Percentiles rank a stretch among this genome's conserved stretches.
phyloP scores from a whole-genome alignment of 176 grass and related monocot genomes.

The Saccharum spontaneum region DNA sequence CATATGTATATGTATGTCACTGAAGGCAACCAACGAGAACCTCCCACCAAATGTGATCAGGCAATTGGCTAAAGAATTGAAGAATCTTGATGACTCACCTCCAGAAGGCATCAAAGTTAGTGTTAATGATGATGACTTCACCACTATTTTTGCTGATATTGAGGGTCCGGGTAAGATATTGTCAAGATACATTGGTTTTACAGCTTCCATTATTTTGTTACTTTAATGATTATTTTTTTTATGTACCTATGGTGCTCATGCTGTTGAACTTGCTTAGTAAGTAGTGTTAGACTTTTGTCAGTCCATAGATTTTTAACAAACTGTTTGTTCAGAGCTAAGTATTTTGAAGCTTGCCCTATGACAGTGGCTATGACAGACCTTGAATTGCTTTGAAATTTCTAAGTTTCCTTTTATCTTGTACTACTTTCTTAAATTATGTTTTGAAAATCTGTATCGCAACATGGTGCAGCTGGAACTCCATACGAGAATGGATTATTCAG shows the following conservation, averaged over 20 bases:
- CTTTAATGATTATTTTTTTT: neutral
- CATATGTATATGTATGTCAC: neutral
- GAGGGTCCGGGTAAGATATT: constrained; percentile 70
- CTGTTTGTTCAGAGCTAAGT: neutral
- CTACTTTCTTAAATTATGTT: neutral
- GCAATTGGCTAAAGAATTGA: constrained; percentile 95
- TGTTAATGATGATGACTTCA: constrained; percentile 95
- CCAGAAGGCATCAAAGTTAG: constrained; percentile 93
- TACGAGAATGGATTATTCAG: constrained; percentile 94
- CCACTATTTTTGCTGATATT: constrained; percentile 93
- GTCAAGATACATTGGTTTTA: neutral
- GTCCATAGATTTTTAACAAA: neutral
- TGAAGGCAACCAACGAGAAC: constrained; percentile 92
- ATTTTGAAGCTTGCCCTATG: neutral
- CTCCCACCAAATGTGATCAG: constrained; percentile 91
- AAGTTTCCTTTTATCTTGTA: neutral
- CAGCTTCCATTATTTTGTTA: neutral
- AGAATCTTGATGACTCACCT: constrained; percentile 90
- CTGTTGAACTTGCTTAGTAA: neutral
- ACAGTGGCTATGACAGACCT: neutral
- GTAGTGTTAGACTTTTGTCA: neutral
- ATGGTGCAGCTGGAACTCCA: constrained; percentile 76
- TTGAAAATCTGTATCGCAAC: constrained; percentile 4
- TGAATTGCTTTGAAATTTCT: neutral
- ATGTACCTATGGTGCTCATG: neutral